Percentiles rank a stretch among this genome's conserved stretches.
phyloP scores from a whole-genome alignment of 371 early-diverging fungal genomes.

The Entomophthora muscae region DNA sequence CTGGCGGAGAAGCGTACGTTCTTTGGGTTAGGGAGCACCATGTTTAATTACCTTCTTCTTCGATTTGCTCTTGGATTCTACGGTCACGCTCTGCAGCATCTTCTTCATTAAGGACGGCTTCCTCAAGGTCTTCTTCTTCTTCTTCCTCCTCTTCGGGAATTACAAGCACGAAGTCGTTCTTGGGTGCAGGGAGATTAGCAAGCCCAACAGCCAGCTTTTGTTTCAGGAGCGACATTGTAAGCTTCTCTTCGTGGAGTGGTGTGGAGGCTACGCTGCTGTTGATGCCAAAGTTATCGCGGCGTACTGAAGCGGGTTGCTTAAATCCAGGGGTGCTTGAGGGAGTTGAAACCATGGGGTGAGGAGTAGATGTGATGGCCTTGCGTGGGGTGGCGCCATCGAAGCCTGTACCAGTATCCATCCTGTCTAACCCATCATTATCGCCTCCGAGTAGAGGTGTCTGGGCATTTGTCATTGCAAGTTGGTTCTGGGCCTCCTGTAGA shows the following conservation, averaged over 20 bases:
- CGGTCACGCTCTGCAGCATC: conserved; percentile 17
- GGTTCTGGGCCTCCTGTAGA: conserved; percentile 64
- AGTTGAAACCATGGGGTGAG: conserved; percentile 72
- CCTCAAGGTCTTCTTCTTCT: conserved; percentile 14
- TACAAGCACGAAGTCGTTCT: conserved; percentile 85
- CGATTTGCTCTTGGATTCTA: background rate
- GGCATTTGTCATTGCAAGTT: conserved; percentile 46
- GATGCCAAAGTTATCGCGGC: conserved; percentile 33
- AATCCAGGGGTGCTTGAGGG: background rate
- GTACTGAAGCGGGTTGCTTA: background rate
- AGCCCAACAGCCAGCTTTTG: conserved; percentile 32
- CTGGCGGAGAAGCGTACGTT: conserved; percentile 26
- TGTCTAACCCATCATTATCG: conserved; percentile 25
- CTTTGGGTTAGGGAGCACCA: conserved; percentile 10
- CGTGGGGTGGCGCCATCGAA: conserved; percentile 53
- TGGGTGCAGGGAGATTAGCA: conserved; percentile 64
- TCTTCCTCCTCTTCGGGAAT: conserved; percentile 46
- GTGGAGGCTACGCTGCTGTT: conserved; percentile 16
- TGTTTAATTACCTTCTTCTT: conserved; percentile 13
- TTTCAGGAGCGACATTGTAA: conserved; percentile 11
- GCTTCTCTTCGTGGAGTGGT: background rate
- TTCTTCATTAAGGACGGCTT: conserved; percentile 50
- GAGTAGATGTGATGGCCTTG: conserved; percentile 41
- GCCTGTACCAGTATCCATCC: conserved; percentile 31
- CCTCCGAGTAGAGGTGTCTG: conserved; percentile 85